Conservation (phyloP, 768 basidiomycete genomes). For the Amanita pseudoporphyria region DNA sequence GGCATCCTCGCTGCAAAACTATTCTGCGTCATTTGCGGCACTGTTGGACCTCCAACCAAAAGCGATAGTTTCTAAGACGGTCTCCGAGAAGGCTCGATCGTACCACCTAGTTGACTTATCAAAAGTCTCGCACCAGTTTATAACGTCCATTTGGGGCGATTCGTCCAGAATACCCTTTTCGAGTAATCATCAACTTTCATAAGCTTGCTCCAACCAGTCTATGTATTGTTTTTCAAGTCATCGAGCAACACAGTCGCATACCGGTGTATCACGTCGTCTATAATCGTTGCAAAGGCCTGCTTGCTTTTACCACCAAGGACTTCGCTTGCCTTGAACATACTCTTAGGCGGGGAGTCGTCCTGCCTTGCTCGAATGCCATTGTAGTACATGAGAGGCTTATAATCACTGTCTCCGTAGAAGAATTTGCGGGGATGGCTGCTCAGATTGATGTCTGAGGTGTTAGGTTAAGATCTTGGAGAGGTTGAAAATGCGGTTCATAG, state of each 20-base stretch:
- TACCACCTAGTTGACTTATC: constrained; percentile 21
- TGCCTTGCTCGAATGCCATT: neutral
- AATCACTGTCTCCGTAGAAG: neutral
- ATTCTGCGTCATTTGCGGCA: neutral
- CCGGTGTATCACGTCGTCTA: neutral
- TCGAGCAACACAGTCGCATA: neutral
- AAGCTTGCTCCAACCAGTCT: constrained; percentile 16
- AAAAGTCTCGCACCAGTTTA: constrained; percentile 27
- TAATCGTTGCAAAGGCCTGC: neutral
- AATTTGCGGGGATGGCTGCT: neutral
- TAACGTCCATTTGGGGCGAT: neutral
- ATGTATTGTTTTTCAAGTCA: neutral
- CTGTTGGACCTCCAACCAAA: neutral
- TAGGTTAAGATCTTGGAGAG: constrained; percentile 14
- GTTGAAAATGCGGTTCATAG: constrained; percentile 19
- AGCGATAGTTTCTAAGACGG: constrained; percentile 21
- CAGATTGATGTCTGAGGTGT: constrained; percentile 2
- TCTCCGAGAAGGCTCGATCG: constrained; percentile 25
- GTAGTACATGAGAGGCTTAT: neutral
- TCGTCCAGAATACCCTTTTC: constrained; percentile 6
- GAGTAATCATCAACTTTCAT: constrained; percentile 16
- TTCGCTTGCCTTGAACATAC: neutral
- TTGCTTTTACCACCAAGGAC: neutral
- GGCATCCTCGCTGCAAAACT: neutral
- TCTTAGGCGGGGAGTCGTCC: neutral